Evolutionary conservation across 768 basidiomycete species (phyloP).

Genomic region (Tricholoma sp.): DNA sequence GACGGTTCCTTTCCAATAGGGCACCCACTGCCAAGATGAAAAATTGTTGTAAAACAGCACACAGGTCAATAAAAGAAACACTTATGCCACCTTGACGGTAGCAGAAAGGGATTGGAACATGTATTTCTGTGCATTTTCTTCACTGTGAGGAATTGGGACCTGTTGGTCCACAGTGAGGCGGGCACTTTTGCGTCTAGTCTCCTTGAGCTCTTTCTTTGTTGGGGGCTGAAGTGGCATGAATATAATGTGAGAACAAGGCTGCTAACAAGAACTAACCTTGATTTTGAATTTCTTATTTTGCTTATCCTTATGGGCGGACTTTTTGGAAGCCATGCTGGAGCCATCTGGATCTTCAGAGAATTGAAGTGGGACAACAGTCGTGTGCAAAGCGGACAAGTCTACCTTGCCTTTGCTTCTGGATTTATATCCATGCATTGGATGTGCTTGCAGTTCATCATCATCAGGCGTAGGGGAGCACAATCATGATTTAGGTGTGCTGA

Average conservation of each 20-base stretch:
- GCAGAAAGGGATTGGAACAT: slow-evolving; percentile 27
- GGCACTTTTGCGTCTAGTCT: slow-evolving; percentile 38
- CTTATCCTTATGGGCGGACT: slow-evolving; percentile 5
- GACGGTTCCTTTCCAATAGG: slow-evolving; percentile 8
- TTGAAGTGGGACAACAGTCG: too few relatives aligned
- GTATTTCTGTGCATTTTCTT: slow-evolving; percentile 23
- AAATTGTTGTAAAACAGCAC: neutral
- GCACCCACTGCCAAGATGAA: neutral
- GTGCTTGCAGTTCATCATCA: slow-evolving; percentile 32
- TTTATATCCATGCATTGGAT: slow-evolving; percentile 5
- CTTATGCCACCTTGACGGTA: slow-evolving; percentile 16
- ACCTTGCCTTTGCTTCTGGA: too few relatives aligned
- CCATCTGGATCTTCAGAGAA: too few relatives aligned
- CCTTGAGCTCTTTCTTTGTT: too few relatives aligned
- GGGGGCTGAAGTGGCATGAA: too few relatives aligned
- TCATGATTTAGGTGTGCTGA: too few relatives aligned
- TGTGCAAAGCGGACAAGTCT: too few relatives aligned
- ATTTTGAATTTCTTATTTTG: slow-evolving; percentile 10
- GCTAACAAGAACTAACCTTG: too few relatives aligned
- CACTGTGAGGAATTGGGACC: slow-evolving; percentile 33
- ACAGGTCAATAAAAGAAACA: slow-evolving; percentile 1
- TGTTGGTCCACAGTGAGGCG: slow-evolving; percentile 45
- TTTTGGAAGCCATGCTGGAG: slow-evolving; percentile 13
- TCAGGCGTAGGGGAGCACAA: slow-evolving; percentile 47
- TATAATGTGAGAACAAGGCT: too few relatives aligned